phyloP scores from a whole-genome alignment of 805 yeast species.

The Saturnispora sanitii region DNA sequence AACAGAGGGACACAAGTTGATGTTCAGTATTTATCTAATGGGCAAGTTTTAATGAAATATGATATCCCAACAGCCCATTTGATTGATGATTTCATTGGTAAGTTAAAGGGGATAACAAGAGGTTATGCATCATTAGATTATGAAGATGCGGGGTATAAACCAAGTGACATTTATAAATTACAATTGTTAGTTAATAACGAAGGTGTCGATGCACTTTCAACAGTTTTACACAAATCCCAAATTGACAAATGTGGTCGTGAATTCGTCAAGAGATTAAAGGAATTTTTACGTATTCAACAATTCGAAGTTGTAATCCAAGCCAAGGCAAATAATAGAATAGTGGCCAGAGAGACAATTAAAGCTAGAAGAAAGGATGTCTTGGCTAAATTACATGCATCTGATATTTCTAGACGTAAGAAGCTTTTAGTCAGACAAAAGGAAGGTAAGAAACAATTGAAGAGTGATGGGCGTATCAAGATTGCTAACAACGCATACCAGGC shows the following conservation, averaged over 20 bases:
- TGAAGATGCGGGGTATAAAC: constrained; percentile 82
- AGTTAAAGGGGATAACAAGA: constrained; percentile 75
- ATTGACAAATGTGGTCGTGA: constrained; percentile 64
- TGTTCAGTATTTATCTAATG: constrained; percentile 62
- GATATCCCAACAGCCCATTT: constrained; percentile 78
- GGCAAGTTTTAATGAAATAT: constrained; percentile 74
- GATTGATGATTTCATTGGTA: constrained; percentile 94
- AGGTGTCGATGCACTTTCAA: constrained; percentile 86
- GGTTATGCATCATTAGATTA: constrained; percentile 94
- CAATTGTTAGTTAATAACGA: constrained; percentile 84
- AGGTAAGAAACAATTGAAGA: constrained; percentile 79
- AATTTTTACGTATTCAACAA: constrained; percentile 69
- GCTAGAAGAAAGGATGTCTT: constrained; percentile 94
- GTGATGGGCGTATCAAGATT: constrained; percentile 67
- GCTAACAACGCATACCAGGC: constrained; percentile 86
- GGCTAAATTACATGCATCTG: constrained; percentile 88
- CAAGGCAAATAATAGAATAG: constrained; percentile 61
- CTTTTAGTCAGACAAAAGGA: constrained; percentile 82
- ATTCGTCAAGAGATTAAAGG: constrained; percentile 76
- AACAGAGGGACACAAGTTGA: constrained; percentile 80
- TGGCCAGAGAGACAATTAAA: constrained; percentile 88
- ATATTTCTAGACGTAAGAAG: constrained; percentile 81
- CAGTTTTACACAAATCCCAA: constrained; percentile 77
- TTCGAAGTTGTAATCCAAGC: constrained; percentile 94
- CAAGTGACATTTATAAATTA: constrained; percentile 74